phyloP scores from a whole-genome alignment of 2,329 filamentous ascomycete genomes.

The Dactylellina drechsleri region DNA sequence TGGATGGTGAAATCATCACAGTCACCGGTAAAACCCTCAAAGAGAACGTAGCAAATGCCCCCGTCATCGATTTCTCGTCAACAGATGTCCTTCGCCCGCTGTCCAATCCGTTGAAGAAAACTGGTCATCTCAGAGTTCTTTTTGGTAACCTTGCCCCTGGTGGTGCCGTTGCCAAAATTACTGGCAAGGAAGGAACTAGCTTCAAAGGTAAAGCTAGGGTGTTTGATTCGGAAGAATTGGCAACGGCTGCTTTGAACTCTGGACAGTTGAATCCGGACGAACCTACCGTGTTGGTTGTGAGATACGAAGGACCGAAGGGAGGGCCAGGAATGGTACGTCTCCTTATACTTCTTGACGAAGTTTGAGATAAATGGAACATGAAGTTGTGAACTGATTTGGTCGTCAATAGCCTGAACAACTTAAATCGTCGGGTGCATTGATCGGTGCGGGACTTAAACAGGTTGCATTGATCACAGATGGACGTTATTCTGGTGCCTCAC shows the following conservation, averaged over 20 bases:
- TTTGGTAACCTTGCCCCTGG: constrained; percentile 87
- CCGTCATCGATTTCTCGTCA: constrained; percentile 70
- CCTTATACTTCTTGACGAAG: too few relatives aligned
- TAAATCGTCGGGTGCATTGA: constrained; percentile 86
- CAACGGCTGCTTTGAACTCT: constrained; percentile 77
- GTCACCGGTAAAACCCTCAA: constrained; percentile 85
- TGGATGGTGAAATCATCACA: constrained; percentile 81
- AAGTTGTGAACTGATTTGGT: constrained; percentile 2
- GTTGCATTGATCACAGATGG: constrained; percentile 93
- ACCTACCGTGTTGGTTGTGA: constrained; percentile 87
- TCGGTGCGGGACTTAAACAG: constrained; percentile 81
- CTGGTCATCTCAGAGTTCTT: constrained; percentile 88
- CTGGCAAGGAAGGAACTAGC: constrained; percentile 86
- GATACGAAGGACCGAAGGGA: constrained; percentile 92
- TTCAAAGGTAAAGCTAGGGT: constrained; percentile 85
- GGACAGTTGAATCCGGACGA: constrained; percentile 78
- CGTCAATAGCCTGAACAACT: constrained; percentile 78
- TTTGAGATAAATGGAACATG: too few relatives aligned
- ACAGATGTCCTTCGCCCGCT: constrained; percentile 80
- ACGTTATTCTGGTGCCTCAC: constrained; percentile 79
- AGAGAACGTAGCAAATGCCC: constrained; percentile 81
- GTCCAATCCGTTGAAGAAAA: constrained; percentile 82
- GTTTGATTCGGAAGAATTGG: constrained; percentile 84
- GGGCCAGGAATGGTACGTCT: constrained; percentile 80
- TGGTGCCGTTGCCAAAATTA: constrained; percentile 94